A percentile compares a stretch with the other conserved stretches of the same genome.
These are phyloP conservation scores for Bassia scoparia DNA, from an alignment of 148 eudicot genomes.

Conservation along the genomic window DNA sequence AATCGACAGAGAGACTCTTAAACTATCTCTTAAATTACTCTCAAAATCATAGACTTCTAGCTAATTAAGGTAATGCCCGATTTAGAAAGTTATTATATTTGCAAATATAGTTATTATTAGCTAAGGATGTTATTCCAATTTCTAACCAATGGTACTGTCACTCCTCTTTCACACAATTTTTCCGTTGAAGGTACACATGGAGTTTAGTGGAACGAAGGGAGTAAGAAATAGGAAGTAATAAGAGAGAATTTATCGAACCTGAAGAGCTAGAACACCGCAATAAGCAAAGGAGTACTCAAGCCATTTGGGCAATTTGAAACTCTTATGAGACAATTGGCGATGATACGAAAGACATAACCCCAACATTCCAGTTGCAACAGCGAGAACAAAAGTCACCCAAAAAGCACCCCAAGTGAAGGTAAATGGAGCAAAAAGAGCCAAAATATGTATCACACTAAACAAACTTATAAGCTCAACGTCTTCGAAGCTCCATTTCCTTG, in stretches of 20 bases:
- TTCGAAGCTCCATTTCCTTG: slow-evolving; percentile 50
- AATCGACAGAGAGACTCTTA: no score
- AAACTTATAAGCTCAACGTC: slow-evolving; percentile 39
- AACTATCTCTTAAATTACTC: no score
- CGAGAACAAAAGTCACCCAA: slow-evolving; percentile 48
- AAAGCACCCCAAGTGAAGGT: slow-evolving; percentile 64
- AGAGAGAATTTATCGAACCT: background rate
- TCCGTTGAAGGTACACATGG: no score
- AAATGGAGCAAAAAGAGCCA: slow-evolving; percentile 60
- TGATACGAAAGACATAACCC: slow-evolving; percentile 80
- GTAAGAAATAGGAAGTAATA: no score
- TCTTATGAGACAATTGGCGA: slow-evolving; percentile 66
- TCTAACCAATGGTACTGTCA: no score
- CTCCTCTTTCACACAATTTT: no score
- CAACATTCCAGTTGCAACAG: slow-evolving; percentile 58
- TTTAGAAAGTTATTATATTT: no score
- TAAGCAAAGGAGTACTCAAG: slow-evolving; percentile 80
- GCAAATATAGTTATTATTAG: no score
- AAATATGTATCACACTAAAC: slow-evolving; percentile 48
- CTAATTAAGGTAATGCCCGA: no score
- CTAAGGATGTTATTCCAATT: no score
- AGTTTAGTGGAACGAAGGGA: no score
- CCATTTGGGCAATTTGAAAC: slow-evolving; percentile 83
- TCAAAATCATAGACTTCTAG: no score
- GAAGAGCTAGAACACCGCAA: slow-evolving; percentile 33